Percentiles rank a stretch among this genome's conserved stretches.
Conservation (phyloP, 805 yeast species). For the Kuraishia borneana region DNA sequence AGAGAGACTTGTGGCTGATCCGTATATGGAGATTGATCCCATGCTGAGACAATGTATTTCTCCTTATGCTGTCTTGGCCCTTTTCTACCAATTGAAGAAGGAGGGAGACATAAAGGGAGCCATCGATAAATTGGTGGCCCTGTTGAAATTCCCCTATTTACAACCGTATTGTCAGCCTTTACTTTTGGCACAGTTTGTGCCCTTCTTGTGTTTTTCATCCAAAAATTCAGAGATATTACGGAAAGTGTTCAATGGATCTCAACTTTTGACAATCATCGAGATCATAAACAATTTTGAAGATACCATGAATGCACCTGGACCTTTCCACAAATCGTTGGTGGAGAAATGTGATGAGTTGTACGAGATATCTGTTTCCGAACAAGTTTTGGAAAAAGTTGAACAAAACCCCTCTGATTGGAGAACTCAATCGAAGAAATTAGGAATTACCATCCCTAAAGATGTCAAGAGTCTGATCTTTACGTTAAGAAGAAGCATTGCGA, state of each 20-base stretch:
- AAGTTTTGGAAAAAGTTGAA: conserved; percentile 1
- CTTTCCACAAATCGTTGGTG: background rate
- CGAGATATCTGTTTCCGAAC: conserved; percentile 7
- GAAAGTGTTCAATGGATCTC: conserved; percentile 7
- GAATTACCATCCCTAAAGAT: conserved; percentile 5
- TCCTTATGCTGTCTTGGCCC: conserved; percentile 56
- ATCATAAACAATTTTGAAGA: conserved; percentile 13
- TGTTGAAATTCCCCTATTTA: conserved; percentile 39
- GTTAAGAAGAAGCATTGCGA: conserved; percentile 13
- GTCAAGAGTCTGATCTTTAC: conserved; percentile 7
- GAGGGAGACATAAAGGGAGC: conserved; percentile 13
- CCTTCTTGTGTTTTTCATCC: conserved; percentile 18
- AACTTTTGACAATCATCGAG: conserved; percentile 13
- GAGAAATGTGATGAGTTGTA: conserved; percentile 10
- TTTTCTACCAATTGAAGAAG: conserved; percentile 27
- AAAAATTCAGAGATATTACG: background rate
- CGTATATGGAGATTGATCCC: conserved; percentile 31
- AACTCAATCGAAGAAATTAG: background rate
- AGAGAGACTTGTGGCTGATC: conserved; percentile 6
- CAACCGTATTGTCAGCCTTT: conserved; percentile 40
- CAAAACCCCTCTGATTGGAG: conserved; percentile 1
- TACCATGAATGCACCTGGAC: conserved; percentile 2
- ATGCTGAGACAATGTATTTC: conserved; percentile 56
- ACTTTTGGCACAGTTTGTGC: conserved; percentile 35
- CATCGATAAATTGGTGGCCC: conserved; percentile 20